A percentile compares a stretch with the other conserved stretches of the same genome.
Conservation (phyloP, 306 rosid genomes). For the Cucumis hystrix region DNA sequence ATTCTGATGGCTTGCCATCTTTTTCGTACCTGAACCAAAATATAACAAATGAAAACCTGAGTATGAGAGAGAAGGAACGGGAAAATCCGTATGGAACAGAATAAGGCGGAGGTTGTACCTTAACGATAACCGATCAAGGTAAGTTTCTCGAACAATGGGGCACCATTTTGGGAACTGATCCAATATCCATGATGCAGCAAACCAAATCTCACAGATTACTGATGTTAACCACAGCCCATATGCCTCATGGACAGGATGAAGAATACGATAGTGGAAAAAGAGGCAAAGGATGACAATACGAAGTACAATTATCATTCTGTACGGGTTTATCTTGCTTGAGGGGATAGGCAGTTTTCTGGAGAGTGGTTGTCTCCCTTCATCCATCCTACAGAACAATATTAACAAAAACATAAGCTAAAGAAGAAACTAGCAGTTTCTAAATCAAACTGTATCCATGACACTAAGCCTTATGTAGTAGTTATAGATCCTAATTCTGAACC, state of each 20-base stretch:
- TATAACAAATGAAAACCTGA: background rate
- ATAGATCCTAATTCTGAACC: background rate
- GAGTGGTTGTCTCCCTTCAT: slow-evolving; percentile 89
- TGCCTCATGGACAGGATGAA: slow-evolving; percentile 75
- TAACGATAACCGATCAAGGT: slow-evolving; percentile 77
- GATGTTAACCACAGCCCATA: slow-evolving; percentile 80
- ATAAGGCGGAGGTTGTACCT: slow-evolving; percentile 26
- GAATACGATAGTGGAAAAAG: slow-evolving; percentile 81
- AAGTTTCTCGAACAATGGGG: slow-evolving; percentile 74
- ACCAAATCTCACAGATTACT: slow-evolving; percentile 91
- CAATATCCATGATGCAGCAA: slow-evolving; percentile 80
- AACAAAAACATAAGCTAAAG: background rate
- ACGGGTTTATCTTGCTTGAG: slow-evolving; percentile 88
- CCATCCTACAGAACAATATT: slow-evolving; percentile 49
- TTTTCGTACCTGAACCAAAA: slow-evolving; percentile 56
- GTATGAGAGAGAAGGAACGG: background rate
- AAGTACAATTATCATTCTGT: slow-evolving; percentile 60
- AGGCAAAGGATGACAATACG: slow-evolving; percentile 61
- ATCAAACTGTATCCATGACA: background rate
- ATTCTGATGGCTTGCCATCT: slow-evolving; percentile 78
- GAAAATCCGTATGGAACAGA: background rate
- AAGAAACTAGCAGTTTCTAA: background rate
- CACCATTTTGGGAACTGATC: slow-evolving; percentile 94
- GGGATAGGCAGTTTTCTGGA: slow-evolving; percentile 69
- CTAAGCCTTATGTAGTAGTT: background rate